Evolutionary conservation across 805 yeast species (phyloP).

Genomic region (Cyberlindnera xishuangbannaensis): DNA sequence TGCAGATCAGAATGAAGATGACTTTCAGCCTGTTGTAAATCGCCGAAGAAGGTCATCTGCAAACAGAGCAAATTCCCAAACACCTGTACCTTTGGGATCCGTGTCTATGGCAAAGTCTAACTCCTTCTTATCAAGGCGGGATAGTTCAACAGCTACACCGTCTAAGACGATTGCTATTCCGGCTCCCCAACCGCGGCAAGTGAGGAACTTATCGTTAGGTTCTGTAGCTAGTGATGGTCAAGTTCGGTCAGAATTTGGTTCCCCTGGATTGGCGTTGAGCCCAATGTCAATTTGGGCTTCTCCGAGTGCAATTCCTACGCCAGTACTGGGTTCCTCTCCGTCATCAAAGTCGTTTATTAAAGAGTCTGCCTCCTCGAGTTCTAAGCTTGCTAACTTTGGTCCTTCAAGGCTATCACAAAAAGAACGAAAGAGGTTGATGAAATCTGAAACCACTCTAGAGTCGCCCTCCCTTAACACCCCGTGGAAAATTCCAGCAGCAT

Average conservation of each 20-base stretch:
- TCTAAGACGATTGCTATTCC: slow-evolving; percentile 2
- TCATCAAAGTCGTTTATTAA: slow-evolving; percentile 7
- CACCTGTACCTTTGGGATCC: slow-evolving; percentile 1
- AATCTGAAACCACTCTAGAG: slow-evolving; percentile 6
- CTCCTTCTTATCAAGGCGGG: slow-evolving; percentile 3
- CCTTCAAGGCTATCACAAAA: slow-evolving; percentile 41
- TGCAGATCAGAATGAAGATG: slow-evolving; percentile 22
- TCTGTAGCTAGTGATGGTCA: slow-evolving; percentile 1
- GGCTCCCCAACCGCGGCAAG: neutral
- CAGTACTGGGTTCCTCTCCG: slow-evolving; percentile 8
- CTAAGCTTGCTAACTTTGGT: slow-evolving; percentile 1
- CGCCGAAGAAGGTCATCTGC: slow-evolving; percentile 29
- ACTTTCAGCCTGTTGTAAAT: slow-evolving; percentile 30
- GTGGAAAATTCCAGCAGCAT: slow-evolving; percentile 17
- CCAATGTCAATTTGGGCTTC: slow-evolving; percentile 11
- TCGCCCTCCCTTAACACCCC: slow-evolving; percentile 6
- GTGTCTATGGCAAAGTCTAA: neutral
- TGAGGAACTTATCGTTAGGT: neutral
- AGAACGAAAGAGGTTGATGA: slow-evolving; percentile 45
- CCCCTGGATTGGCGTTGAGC: slow-evolving; percentile 5
- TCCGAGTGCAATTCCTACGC: slow-evolving; percentile 3
- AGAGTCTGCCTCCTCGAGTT: too few species aligned
- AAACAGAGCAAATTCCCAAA: slow-evolving; percentile 11
- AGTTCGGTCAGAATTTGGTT: slow-evolving; percentile 11
- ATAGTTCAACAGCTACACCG: neutral